Conservation (phyloP, 768 basidiomycete species). For the Filobasidium floriforme region DNA sequence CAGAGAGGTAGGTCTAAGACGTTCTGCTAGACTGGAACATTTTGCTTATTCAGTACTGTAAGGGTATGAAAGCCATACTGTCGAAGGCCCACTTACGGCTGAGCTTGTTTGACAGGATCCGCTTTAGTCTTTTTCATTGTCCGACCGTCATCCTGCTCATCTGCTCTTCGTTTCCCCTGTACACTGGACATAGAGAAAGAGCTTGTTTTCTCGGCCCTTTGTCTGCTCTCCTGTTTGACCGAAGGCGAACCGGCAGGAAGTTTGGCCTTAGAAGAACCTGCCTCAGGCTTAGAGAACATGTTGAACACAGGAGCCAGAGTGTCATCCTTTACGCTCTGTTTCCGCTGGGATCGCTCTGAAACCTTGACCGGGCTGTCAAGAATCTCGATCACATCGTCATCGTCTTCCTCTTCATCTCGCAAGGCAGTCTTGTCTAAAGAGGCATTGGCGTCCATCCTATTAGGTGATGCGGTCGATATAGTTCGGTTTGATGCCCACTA, state of each 20-base stretch:
- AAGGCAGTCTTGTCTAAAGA: too few relatives aligned
- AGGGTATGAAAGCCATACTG: neutral
- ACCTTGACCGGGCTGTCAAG: constrained; percentile 13
- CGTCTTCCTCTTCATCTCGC: neutral
- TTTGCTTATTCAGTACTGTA: neutral
- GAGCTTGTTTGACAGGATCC: constrained; percentile 38
- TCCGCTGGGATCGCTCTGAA: neutral
- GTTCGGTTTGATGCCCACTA: too few relatives aligned
- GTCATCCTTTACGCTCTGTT: neutral
- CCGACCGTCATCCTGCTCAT: neutral
- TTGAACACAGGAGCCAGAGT: constrained; percentile 11
- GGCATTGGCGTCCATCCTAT: too few relatives aligned
- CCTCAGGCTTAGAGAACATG: neutral
- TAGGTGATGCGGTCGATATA: too few relatives aligned
- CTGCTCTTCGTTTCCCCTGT: neutral
- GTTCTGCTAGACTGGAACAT: constrained; percentile 56
- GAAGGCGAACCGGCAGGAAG: neutral
- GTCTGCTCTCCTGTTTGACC: neutral
- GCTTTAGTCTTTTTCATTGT: constrained; percentile 29
- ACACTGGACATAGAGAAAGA: neutral
- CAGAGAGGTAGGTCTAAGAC: constrained; percentile 58
- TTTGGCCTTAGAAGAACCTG: neutral
- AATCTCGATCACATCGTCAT: constrained; percentile 14
- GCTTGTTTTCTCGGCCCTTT: neutral
- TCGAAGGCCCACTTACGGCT: constrained; percentile 32